Evolutionary conservation across 345 rosid genomes (phyloP).

Genomic region (Pugionium dolabratum): DNA sequence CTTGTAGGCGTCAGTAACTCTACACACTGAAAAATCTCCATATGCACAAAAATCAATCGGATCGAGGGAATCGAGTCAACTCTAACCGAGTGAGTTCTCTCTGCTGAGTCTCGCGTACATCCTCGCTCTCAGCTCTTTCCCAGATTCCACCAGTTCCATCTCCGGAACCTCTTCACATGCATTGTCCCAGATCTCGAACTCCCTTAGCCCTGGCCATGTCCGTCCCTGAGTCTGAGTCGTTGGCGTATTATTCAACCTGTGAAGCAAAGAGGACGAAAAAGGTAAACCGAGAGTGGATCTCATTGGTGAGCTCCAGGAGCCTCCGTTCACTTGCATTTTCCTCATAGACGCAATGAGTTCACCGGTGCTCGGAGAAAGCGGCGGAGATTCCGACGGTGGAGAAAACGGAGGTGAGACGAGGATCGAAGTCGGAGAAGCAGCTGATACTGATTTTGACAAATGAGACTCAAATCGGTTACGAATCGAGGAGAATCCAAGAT

Average conservation of each 20-base stretch:
- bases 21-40: constrained; percentile 27
- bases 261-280: constrained; percentile 42
- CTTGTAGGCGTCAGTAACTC: not conserved
- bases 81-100: constrained; percentile 48
- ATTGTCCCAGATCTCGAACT: constrained; percentile 46
- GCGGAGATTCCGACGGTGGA: constrained; percentile 59
- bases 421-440: constrained; percentile 55
- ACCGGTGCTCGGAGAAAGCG: constrained; percentile 48
- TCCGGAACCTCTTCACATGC: constrained; percentile 47
- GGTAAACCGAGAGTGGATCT: constrained; percentile 45
- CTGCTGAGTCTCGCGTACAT: constrained; percentile 56
- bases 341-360: constrained; percentile 50
- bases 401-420: constrained; percentile 48
- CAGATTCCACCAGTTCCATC: constrained; percentile 74
- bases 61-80: constrained; percentile 21
- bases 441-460: constrained; percentile 22
- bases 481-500: constrained; percentile 44
- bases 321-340: constrained; percentile 41
- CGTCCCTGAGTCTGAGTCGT: constrained; percentile 9
- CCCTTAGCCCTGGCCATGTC: constrained; percentile 26
- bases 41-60: constrained; percentile 19
- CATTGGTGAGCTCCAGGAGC: constrained; percentile 45
- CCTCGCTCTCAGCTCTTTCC: constrained; percentile 55
- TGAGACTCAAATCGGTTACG: constrained; percentile 43
- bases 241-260: too few species aligned